Percentiles rank a stretch among this genome's conserved stretches.
phyloP scores from a whole-genome alignment of 257 asterid genomes.

The Solanum gandarillasii region DNA sequence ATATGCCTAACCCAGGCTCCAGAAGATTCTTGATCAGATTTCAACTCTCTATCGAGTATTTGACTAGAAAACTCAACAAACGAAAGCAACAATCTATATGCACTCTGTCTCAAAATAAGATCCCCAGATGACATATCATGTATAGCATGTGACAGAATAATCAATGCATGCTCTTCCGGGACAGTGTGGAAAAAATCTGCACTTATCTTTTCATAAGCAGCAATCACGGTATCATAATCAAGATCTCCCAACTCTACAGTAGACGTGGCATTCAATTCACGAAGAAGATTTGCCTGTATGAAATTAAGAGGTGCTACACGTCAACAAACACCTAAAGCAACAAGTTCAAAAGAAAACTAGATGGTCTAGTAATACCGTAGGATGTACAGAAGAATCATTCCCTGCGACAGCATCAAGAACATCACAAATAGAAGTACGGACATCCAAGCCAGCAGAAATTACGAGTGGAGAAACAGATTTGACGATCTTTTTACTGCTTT shows the following conservation, averaged over 20 bases:
- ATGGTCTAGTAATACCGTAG: conserved; percentile 38
- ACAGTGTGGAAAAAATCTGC: conserved; percentile 41
- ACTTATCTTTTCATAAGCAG: conserved; percentile 61
- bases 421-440: conserved; percentile 58
- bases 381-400: conserved; percentile 46
- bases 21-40: conserved; percentile 23
- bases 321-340: neutral
- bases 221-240: conserved; percentile 66
- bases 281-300: conserved; percentile 66
- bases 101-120: conserved; percentile 76
- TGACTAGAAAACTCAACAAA: conserved; percentile 58
- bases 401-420: conserved; percentile 69
- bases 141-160: conserved; percentile 65
- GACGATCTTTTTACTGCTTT: conserved; percentile 40
- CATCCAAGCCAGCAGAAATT: conserved; percentile 43
- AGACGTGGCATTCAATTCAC: conserved; percentile 65
- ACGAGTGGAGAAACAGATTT: conserved; percentile 62
- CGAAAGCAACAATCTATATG: conserved; percentile 56
- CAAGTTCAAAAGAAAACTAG: neutral
- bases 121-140: conserved; percentile 84
- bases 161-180: conserved; percentile 53
- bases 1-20: conserved; percentile 36
- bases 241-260: conserved; percentile 57
- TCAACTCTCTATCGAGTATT: conserved; percentile 29
- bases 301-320: neutral